Percentiles rank a stretch among this genome's conserved stretches.
phyloP scores from a whole-genome alignment of 2,329 filamentous ascomycete genomes.

The Alternaria postmessia region DNA sequence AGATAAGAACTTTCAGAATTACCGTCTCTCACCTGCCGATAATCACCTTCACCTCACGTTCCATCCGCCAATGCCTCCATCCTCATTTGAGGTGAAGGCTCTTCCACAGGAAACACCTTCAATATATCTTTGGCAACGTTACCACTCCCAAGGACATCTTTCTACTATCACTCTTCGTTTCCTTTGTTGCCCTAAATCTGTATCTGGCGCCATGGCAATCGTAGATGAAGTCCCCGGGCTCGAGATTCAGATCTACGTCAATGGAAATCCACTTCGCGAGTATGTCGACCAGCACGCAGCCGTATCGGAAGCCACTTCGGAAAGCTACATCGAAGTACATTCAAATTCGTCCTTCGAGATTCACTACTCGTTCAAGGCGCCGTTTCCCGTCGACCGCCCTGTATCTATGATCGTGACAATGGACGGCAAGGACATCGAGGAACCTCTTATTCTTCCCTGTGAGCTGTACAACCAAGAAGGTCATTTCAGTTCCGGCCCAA shows the following conservation, averaged over 20 bases:
- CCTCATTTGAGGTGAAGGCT: not conserved
- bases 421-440: slow-evolving; percentile 26
- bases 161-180: not conserved
- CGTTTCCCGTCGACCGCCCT: slow-evolving; percentile 13
- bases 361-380: slow-evolving; percentile 15
- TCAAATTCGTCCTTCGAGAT: slow-evolving; percentile 33
- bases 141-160: not conserved
- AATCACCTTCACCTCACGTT: slow-evolving; percentile 8
- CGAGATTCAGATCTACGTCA: slow-evolving; percentile 27
- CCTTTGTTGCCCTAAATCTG: too few relatives aligned
- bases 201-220: slow-evolving; percentile 21
- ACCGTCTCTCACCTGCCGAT: not conserved
- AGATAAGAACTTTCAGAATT: not conserved
- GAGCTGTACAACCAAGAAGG: slow-evolving; percentile 11
- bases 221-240: slow-evolving; percentile 19
- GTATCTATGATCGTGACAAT: slow-evolving; percentile 24
- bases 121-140: not conserved
- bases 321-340: slow-evolving; percentile 39
- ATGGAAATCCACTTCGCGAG: slow-evolving; percentile 30
- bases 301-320: slow-evolving; percentile 12
- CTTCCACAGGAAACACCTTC: not conserved
- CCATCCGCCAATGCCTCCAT: not conserved
- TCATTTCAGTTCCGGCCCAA: slow-evolving; percentile 9
- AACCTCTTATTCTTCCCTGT: slow-evolving; percentile 8
- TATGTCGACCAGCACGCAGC: slow-evolving; percentile 27